Percentiles rank a stretch among this genome's conserved stretches.
These are phyloP conservation scores for Boletus rex-veris DNA, from an alignment of 768 basidiomycete species.

Conservation along the genomic window DNA sequence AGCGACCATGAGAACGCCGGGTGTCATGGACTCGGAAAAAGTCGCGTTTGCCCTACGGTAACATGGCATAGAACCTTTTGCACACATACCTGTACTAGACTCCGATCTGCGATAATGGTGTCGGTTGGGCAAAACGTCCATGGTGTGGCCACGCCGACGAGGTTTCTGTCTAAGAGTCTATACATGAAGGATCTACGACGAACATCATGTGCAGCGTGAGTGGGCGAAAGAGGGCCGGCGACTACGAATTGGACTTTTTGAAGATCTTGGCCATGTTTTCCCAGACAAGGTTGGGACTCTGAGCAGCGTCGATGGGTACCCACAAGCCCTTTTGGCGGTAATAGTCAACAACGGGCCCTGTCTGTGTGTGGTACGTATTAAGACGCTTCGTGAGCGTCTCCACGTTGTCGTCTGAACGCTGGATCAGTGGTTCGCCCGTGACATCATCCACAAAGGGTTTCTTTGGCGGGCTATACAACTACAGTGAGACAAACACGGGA, in stretches of 20 bases:
- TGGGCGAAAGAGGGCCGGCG: neutral
- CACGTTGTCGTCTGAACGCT: constrained; percentile 97
- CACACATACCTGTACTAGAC: constrained; percentile 24
- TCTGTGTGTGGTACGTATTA: constrained; percentile 86
- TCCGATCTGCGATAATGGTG: neutral
- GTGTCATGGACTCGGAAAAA: constrained; percentile 1
- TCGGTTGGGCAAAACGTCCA: neutral
- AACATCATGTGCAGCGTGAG: neutral
- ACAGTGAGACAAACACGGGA: constrained; percentile 10
- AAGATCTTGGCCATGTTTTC: constrained; percentile 70
- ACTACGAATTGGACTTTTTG: constrained; percentile 28
- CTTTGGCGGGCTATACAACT: constrained; percentile 80
- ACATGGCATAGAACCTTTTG: constrained; percentile 3
- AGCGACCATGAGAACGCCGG: neutral
- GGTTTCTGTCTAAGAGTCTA: constrained; percentile 19
- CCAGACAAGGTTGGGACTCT: constrained; percentile 92
- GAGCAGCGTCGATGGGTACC: constrained; percentile 90
- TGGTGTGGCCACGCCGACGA: neutral
- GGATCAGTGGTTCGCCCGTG: constrained; percentile 93
- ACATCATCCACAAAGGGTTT: constrained; percentile 92
- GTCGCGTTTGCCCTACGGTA: constrained; percentile 4
- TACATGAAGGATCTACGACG: constrained; percentile 24
- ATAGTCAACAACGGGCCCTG: constrained; percentile 93
- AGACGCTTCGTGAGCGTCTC: constrained; percentile 92
- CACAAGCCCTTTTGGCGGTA: constrained; percentile 91